Conservation (phyloP, 257 asterid genomes). For the Scutellaria galericulata region DNA sequence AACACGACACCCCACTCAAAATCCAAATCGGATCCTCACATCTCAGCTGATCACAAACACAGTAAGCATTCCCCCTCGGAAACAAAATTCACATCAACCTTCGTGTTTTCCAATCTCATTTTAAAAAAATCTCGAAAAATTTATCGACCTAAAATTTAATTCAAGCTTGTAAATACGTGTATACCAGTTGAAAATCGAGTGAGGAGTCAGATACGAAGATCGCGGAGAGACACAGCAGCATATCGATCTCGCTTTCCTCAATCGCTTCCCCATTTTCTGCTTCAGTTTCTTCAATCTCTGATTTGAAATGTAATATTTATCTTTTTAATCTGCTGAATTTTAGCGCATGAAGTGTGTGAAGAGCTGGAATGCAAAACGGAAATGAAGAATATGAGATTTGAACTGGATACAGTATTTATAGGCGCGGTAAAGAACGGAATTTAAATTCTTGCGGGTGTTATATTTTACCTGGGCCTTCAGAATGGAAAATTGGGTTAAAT, state of each 20-base stretch:
- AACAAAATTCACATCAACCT: constrained; percentile 30
- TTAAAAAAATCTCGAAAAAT: background rate
- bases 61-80: constrained; percentile 19
- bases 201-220: constrained; percentile 45
- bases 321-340: background rate
- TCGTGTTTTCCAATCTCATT: constrained; percentile 2
- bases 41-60: constrained; percentile 16
- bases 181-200: constrained; percentile 78
- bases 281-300: constrained; percentile 2
- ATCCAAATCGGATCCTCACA: constrained; percentile 22
- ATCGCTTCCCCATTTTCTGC: constrained; percentile 78
- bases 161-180: background rate
- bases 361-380: constrained; percentile 27
- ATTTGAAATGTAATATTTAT: background rate
- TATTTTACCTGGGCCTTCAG: background rate
- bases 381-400: constrained; percentile 22
- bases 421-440: constrained; percentile 41
- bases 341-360: constrained; percentile 38
- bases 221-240: constrained; percentile 90
- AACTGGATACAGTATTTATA: constrained; percentile 41
- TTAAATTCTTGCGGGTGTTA: constrained; percentile 37
- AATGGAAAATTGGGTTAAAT: background rate
- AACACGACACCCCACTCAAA: constrained; percentile 14
- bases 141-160: background rate
- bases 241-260: constrained; percentile 70